Base-by-base conservation (phyloP, 2,329 filamentous ascomycete genomes). In the Penicillium griseofulvum region DNA sequence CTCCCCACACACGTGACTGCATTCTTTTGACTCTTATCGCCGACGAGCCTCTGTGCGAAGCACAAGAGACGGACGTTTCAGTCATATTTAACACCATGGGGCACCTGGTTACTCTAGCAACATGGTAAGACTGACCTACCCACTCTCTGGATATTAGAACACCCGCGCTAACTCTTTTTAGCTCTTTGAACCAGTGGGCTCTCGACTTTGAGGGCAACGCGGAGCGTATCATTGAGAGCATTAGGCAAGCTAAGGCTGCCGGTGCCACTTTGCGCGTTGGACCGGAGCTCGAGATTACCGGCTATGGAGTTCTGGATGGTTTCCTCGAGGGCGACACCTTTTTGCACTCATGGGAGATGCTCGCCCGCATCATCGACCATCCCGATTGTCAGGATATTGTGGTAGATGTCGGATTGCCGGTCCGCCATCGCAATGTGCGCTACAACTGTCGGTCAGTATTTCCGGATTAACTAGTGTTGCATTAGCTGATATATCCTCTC, bases 131-230 rank as follows among this genome's bases (percentile, higher is more conserved):
- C 48, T 19, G 10, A 26, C 16, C 1, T 4, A 42, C 34, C 22
- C 16, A 17, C 37, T 50, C 22, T 26, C 17, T 26, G 16, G 49
- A 26, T 45, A 22, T 36, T 37, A 42, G 31, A 19, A 29, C 19
- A 6, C 22, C 22, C 31, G 42, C 26, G 26, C 62, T 64, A 33
- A 63, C 46, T 24, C n/a, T n/a, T 38, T 28, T 5, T 33, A 69
- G 66, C 57, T 68, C 69, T 44, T 68, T 78, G 7, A 78, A 78
- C 49, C 76, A 78, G 62, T 78, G 76, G 76, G 74, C 82, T 49
- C 77, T 88, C 8, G 85, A 87, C 65, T 87, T 83, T 62, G 77
- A 82, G 58, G 86, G 85, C 36, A 90, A 90, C 65, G 71, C 78
- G 2, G 77, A 80, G 46, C 78, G 87, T 17, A 88, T 89, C 59